Evolutionary conservation across 345 rosid species (phyloP).

Genomic region (Sisymbrium altissimum): DNA sequence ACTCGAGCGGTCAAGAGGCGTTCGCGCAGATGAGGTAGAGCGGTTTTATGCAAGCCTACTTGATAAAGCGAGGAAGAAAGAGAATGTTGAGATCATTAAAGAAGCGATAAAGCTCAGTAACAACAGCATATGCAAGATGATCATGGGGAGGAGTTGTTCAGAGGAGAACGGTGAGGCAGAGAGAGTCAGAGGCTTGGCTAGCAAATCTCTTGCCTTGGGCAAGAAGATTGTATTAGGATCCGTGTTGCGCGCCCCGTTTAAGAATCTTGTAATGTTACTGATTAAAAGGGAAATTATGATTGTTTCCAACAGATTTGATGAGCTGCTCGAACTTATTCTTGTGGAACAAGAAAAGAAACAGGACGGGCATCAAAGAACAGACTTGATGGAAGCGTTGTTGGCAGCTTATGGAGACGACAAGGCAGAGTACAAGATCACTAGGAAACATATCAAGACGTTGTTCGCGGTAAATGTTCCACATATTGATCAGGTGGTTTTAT

Average conservation of each 20-base stretch:
- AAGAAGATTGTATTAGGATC: background rate
- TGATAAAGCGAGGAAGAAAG: conserved; percentile 16
- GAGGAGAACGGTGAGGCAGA: conserved; percentile 13
- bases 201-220: background rate
- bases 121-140: conserved; percentile 37
- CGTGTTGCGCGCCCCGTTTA: background rate
- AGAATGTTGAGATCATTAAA: conserved; percentile 9
- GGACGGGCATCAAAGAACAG: conserved; percentile 3
- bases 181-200: background rate
- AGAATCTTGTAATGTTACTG: conserved; percentile 27
- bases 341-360: background rate
- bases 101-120: conserved; percentile 11
- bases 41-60: conserved; percentile 1
- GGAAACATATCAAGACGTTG: conserved; percentile 60
- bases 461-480: conserved; percentile 42
- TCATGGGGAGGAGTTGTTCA: conserved; percentile 27
- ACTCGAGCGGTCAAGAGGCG: conserved; percentile 7
- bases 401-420: conserved; percentile 50
- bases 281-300: conserved; percentile 42
- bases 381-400: conserved; percentile 53
- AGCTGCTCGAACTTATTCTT: conserved; percentile 54
- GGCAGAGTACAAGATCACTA: conserved; percentile 51
- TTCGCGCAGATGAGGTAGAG: conserved; percentile 15
- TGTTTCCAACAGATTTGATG: conserved; percentile 41
- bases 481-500: background rate